These are phyloP conservation scores for Nephelium lappaceum DNA, from an alignment of 345 rosid species.

Conservation along the genomic window DNA sequence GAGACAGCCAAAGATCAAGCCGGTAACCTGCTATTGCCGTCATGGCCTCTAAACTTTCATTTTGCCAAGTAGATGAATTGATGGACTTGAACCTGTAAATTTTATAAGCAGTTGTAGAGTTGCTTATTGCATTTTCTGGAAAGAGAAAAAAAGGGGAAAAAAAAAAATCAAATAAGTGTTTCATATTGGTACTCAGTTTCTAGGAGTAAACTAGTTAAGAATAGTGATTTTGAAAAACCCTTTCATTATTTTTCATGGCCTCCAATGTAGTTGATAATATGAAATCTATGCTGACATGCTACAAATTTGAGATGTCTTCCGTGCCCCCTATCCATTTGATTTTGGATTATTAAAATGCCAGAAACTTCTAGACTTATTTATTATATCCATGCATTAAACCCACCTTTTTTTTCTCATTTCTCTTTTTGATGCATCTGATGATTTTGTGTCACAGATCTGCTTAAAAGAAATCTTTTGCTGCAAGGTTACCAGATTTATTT, in stretches of 20 bases:
- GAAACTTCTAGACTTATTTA: background rate
- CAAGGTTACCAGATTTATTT: background rate
- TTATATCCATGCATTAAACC: background rate
- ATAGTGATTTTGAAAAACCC: background rate
- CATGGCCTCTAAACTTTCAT: conserved; percentile 9
- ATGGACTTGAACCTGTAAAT: conserved; percentile 2
- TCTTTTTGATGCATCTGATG: background rate
- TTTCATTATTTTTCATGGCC: background rate
- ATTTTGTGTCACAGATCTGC: background rate
- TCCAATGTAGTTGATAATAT: background rate
- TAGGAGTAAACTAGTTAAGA: background rate
- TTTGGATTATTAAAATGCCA: background rate
- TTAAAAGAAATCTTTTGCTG: background rate
- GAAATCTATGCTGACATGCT: background rate
- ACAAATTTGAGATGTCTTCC: background rate
- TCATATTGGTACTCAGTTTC: background rate
- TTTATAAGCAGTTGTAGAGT: background rate
- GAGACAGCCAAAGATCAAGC: conserved; percentile 61
- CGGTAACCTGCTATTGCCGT: conserved; percentile 37
- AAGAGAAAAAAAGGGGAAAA: background rate
- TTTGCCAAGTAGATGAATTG: background rate
- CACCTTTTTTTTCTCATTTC: background rate
- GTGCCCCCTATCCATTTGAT: background rate
- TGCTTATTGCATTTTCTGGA: background rate
- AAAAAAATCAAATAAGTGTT: background rate